Evolutionary conservation across 2,329 filamentous ascomycete species (phyloP).

Genomic region (Neophaeococcomyces mojaviensis): DNA sequence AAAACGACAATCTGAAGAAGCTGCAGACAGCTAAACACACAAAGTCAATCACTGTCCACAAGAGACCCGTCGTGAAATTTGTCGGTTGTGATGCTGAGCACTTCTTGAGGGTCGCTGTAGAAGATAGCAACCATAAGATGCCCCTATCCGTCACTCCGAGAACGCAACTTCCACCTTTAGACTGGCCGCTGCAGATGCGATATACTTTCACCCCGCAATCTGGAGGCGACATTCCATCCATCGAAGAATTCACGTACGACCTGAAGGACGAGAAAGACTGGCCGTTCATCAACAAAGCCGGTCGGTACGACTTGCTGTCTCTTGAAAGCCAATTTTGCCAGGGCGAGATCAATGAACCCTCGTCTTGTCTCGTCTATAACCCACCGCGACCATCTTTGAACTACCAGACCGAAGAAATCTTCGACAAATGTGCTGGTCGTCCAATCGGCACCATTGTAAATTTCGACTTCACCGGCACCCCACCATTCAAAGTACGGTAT

Average conservation of each 20-base stretch:
- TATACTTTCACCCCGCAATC: constrained; percentile 77
- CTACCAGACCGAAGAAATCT: constrained; percentile 70
- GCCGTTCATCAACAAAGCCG: constrained; percentile 65
- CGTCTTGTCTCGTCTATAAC: constrained; percentile 86
- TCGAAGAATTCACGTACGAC: constrained; percentile 50
- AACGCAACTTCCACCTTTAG: constrained; percentile 50
- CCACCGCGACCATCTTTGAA: constrained; percentile 76
- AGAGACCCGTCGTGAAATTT: constrained; percentile 69
- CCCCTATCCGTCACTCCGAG: constrained; percentile 57
- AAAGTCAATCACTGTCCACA: constrained; percentile 76
- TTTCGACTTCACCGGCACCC: constrained; percentile 82
- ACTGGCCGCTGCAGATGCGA: constrained; percentile 63
- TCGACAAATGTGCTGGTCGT: constrained; percentile 90
- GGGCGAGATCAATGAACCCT: constrained; percentile 85
- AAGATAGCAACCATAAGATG: constrained; percentile 52
- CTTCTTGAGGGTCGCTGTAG: constrained; percentile 76
- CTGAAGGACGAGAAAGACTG: constrained; percentile 15
- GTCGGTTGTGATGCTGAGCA: constrained; percentile 69
- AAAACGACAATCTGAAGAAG: constrained; percentile 13
- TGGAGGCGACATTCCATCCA: constrained; percentile 57
- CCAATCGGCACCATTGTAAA: constrained; percentile 85
- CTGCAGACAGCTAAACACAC: constrained; percentile 57
- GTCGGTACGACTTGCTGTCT: constrained; percentile 76
- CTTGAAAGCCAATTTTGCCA: constrained; percentile 73
- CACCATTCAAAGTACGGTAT: constrained; percentile 80